Evolutionary conservation across 192 early-diverging fungal genomes (phyloP).

Genomic region (Phlyctochytrium bullatum): DNA sequence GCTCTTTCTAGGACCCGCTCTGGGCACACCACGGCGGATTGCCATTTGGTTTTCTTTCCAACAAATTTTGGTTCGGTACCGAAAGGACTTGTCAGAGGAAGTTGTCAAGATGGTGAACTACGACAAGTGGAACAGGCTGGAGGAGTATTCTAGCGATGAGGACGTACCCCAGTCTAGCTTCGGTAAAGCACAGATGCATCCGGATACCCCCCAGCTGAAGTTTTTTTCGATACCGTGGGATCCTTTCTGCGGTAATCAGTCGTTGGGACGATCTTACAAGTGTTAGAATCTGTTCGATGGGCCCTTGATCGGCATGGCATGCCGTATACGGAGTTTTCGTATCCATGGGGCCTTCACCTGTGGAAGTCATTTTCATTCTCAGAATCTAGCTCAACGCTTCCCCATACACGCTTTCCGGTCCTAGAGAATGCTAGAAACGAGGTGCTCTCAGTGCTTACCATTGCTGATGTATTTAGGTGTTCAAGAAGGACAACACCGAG

Average conservation of each 20-base stretch:
- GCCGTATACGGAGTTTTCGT: conserved; percentile 30
- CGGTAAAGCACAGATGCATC: background rate
- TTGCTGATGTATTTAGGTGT: conserved; percentile 22
- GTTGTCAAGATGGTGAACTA: too few relatives aligned
- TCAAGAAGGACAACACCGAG: conserved; percentile 37
- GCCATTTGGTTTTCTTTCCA: too few relatives aligned
- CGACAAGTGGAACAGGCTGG: conserved; percentile 3
- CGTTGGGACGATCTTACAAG: background rate
- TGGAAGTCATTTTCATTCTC: conserved; percentile 31
- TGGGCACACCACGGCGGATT: too few relatives aligned
- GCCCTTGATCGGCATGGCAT: conserved; percentile 44
- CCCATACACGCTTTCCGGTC: conserved; percentile 37
- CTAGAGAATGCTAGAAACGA: conserved; percentile 42
- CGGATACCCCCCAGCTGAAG: background rate
- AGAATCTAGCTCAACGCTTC: conserved; percentile 27
- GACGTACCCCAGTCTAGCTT: too few relatives aligned
- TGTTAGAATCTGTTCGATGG: conserved; percentile 31
- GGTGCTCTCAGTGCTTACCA: conserved; percentile 17
- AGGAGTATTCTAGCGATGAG: background rate
- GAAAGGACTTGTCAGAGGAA: too few relatives aligned
- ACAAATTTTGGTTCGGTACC: too few relatives aligned
- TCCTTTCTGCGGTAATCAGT: background rate
- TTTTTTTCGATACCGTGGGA: conserved; percentile 23
- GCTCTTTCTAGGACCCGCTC: too few relatives aligned
- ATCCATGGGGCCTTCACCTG: conserved; percentile 42